Evolutionary conservation across 2,329 filamentous ascomycete genomes (phyloP), one percentile per base, ranked within the genome.

Genomic region (Pseudopithomyces maydicus): DNA sequence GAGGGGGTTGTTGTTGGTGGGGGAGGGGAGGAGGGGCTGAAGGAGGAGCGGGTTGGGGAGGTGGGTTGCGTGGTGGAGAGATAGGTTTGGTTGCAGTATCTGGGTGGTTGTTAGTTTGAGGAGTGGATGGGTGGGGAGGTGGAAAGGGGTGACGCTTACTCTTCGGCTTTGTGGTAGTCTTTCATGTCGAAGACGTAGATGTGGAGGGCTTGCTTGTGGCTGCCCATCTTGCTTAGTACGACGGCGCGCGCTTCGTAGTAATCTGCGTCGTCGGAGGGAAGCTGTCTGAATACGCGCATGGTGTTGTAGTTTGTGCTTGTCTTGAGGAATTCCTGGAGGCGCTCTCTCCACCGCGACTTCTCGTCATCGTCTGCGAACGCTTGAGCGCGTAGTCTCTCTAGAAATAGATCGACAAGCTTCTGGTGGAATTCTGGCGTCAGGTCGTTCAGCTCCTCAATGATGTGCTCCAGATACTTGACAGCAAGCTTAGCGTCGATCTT

Each of bases 121-220:
- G 55, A 20, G 10, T 22, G 22, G 20, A 53, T 45, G 41, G 26
- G 14, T 38, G 19, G 4, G 1, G 26, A 20, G 15, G 20, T 11
- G 22, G 15, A 45, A 42, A 23, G 35, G 22, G 15, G 20, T 32
- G 22, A 15, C 2, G 49, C 67, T 52, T 63, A 97, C 89, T 97
- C 92, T 84, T 99, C 95, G 32, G 95, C 95, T 77, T 97, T 98
- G 12, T 80, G 81, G 61, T 91, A 94, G 74, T 97, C 89, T 64
- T 90, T 81, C 74, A 99, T 85, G 74, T 94, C 95, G 78, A 97
- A 99, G 26, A 98, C 94, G 73, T 97, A 99, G 51, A 99, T 97
- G 72, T 95, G 90, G n/a, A 99, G 80, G 0, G 95, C 95, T 77
- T 98, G 92, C 72, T 92, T 93, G 78, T 99, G 93, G 67, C 94